These are phyloP conservation scores for Digitaria exilis DNA, from an alignment of 202 grass and related monocot species.

Conservation along the genomic window DNA sequence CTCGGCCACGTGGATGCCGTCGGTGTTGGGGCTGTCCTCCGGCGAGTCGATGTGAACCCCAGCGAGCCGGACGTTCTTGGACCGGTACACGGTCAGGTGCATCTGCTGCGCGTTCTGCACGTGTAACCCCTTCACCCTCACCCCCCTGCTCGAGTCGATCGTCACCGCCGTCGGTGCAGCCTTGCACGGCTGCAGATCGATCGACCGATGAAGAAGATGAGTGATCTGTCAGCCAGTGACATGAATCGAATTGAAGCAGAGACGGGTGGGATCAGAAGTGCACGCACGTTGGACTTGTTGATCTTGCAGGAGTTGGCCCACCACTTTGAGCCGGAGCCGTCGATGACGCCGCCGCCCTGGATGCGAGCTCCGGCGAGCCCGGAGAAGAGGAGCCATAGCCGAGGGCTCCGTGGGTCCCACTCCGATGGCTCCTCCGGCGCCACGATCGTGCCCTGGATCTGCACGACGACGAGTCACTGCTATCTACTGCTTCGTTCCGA, in stretches of 20 bases:
- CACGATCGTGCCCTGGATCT: constrained; percentile 83
- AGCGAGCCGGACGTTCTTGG: constrained; percentile 48
- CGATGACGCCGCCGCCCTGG: constrained; percentile 80
- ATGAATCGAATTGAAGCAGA: not conserved
- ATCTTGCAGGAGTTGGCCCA: constrained; percentile 98
- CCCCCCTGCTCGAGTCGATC: constrained; percentile 57
- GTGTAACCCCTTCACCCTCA: constrained; percentile 54
- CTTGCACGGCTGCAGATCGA: constrained; percentile 63
- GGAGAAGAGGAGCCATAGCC: constrained; percentile 69
- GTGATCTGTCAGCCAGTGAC: too few relatives aligned
- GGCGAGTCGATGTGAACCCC: constrained; percentile 56
- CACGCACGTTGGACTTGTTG: constrained; percentile 72
- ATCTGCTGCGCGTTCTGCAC: constrained; percentile 95
- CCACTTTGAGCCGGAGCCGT: constrained; percentile 92
- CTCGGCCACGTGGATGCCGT: constrained; percentile 87
- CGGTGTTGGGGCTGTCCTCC: constrained; percentile 88
- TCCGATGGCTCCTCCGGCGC: constrained; percentile 72
- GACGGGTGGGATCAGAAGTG: not conserved
- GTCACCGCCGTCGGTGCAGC: constrained; percentile 71
- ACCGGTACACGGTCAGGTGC: constrained; percentile 67
- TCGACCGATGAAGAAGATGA: not conserved
- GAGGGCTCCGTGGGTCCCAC: constrained; percentile 72
- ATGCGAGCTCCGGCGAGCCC: constrained; percentile 66
- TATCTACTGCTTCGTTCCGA: not conserved
- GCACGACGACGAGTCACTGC: not conserved